Conservation (phyloP, 1,139 yeast genomes). For the Scheffersomyces titani region DNA sequence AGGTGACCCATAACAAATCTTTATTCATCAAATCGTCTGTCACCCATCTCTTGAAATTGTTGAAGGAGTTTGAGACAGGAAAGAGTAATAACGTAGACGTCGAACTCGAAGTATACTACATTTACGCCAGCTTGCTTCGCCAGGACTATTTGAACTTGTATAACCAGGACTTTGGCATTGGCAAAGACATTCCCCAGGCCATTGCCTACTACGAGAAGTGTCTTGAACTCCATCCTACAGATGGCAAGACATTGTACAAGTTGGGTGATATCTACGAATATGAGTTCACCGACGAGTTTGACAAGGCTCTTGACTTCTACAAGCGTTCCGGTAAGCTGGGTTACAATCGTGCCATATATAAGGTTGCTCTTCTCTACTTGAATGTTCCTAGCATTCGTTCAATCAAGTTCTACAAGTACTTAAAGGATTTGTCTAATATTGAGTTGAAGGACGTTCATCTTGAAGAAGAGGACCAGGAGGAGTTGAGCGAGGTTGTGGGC, state of each 20-base stretch:
- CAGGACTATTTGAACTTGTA: conserved; percentile 33
- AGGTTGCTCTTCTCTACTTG: conserved; percentile 42
- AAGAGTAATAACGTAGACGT: conserved; percentile 25
- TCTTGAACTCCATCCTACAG: conserved; percentile 32
- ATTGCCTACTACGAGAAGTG: conserved; percentile 35
- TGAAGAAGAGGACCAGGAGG: conserved; percentile 42
- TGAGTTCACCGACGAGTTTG: conserved; percentile 32
- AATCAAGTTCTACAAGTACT: conserved; percentile 36
- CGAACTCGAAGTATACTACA: conserved; percentile 27
- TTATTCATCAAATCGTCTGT: conserved; percentile 43
- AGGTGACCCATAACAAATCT: conserved; percentile 32
- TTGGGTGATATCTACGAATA: conserved; percentile 45
- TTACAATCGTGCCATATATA: conserved; percentile 45
- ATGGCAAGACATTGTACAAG: conserved; percentile 38
- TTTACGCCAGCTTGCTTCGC: conserved; percentile 44
- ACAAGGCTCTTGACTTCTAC: conserved; percentile 36
- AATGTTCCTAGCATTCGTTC: conserved; percentile 38
- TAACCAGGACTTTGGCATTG: conserved; percentile 41
- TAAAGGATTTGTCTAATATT: conserved; percentile 39
- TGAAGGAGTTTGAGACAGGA: conserved; percentile 35
- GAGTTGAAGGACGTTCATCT: conserved; percentile 35
- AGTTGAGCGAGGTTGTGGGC: conserved; percentile 45
- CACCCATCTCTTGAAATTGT: conserved; percentile 40
- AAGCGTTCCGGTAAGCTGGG: conserved; percentile 44
- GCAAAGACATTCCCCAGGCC: conserved; percentile 31